Evolutionary conservation across 257 asterid genomes (phyloP), one percentile per base, ranked within the genome.

Genomic region (Schizonepeta tenuifolia): DNA sequence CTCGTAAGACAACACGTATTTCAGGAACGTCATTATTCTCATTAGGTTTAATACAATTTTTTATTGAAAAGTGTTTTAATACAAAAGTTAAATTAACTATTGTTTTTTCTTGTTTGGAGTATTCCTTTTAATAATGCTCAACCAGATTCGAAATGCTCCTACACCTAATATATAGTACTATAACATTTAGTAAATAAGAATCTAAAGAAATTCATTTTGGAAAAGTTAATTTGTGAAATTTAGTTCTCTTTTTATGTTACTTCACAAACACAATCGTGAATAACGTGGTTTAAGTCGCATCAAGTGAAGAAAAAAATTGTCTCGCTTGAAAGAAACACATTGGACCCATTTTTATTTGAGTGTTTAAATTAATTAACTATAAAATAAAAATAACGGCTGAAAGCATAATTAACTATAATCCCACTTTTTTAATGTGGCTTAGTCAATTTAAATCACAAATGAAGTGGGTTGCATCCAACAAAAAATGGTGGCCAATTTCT

Each of bases 301-400:
- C 33, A 54, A 46, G 3, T 1, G n/a, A 2, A 11, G 15, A 24
- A 24, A 2, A 56, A 22, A 24, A 26, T 3, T 11, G 6, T 56
- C 18, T 14, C 15, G 9, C 46, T 4, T 15, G 53, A 5, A 17
- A 36, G 41, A 21, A 17, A 61, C 43, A 36, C 22, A 36, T 35
- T 10, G 73, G 61, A 51, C 74, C 74, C 66, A 56, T 56, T 40
- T 13, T 7, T 18, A 55, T 69, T 55, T 54, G 56, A 55, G 18
- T 69, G 38, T 20, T 22, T 7, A 47, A 54, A 31, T 22, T 38
- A 40, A 4, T 28, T 28, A 69, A 35, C 41, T 38, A 28, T 33
- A 51, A 67, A 57, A 50, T n/a, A 68, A 43, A 5, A 35, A 35
- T 1, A 38, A 2, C 64, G 64, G 73, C 65, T 55, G 7, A 69